A percentile compares a stretch with the other conserved stretches of the same genome.
Evolutionary conservation across 2,329 filamentous ascomycete genomes (phyloP).

Genomic region (Pseudogymnoascus pannorum): DNA sequence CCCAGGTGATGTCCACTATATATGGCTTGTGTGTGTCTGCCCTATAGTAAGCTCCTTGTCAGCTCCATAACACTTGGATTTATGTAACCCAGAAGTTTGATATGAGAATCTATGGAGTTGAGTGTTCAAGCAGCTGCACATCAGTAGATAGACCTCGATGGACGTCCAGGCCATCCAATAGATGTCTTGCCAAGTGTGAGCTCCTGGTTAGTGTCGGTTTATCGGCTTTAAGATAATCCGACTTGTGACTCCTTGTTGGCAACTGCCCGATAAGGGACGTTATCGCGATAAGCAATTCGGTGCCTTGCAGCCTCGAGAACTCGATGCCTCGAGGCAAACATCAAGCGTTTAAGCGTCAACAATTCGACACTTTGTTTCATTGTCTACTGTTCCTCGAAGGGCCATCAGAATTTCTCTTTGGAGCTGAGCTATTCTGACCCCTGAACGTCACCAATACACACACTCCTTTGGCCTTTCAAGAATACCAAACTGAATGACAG

Average conservation of each 20-base stretch:
- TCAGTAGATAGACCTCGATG: neutral
- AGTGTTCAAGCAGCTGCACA: neutral
- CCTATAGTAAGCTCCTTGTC: neutral
- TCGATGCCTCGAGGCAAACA: neutral
- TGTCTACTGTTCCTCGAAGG: neutral
- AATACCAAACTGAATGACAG: neutral
- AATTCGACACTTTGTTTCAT: neutral
- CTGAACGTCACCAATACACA: neutral
- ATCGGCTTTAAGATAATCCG: conserved; percentile 1
- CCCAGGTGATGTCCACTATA: neutral
- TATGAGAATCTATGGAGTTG: conserved; percentile 2
- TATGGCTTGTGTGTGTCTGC: neutral
- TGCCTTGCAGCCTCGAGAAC: conserved; percentile 1
- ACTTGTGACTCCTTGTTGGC: conserved; percentile 1
- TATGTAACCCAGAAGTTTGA: neutral
- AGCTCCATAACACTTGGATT: conserved; percentile 5
- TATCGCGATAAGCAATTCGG: conserved; percentile 2
- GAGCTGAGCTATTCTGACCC: neutral
- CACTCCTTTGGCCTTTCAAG: neutral
- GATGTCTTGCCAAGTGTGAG: neutral
- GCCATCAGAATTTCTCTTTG: neutral
- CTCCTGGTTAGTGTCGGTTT: neutral
- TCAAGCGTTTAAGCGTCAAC: neutral
- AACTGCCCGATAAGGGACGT: neutral
- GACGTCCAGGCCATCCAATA: conserved; percentile 2